These are phyloP conservation scores for Epichloe coenophiala DNA, from an alignment of 2,329 filamentous ascomycete genomes.

Conservation along the genomic window DNA sequence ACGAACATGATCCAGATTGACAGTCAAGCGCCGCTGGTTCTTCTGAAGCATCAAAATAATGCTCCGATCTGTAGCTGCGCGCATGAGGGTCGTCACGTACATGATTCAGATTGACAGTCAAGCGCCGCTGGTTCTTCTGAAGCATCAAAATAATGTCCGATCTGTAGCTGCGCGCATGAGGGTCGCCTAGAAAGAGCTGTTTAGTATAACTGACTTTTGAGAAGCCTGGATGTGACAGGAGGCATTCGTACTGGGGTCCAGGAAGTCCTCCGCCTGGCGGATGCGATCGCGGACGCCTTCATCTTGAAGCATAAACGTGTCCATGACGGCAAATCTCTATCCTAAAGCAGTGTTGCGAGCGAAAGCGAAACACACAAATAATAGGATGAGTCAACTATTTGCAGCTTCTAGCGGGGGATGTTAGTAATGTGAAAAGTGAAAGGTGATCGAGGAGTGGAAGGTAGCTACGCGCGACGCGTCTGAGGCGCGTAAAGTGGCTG, in stretches of 20 bases:
- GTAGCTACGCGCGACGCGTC: constrained; percentile 1
- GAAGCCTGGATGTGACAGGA: not conserved
- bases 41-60: no score
- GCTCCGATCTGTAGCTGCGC: no score
- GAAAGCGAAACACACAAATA: not conserved
- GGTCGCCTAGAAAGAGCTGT: constrained; percentile 26
- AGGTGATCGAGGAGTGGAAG: not conserved
- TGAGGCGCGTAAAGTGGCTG: constrained; percentile 4
- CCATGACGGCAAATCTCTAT: constrained; percentile 37
- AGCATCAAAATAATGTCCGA: constrained; percentile 75
- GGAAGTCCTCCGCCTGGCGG: constrained; percentile 78
- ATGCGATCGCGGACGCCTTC: constrained; percentile 74
- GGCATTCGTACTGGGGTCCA: constrained; percentile 68
- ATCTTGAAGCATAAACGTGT: constrained; percentile 64
- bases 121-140: constrained; percentile 49
- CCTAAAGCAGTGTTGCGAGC: not conserved
- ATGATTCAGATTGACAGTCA: constrained; percentile 76
- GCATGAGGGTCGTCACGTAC: no score
- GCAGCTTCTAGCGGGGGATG: not conserved
- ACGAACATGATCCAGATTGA: no score
- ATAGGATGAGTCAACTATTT: no score
- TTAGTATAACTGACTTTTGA: not conserved
- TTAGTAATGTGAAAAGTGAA: not conserved
- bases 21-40: no score
- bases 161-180: constrained; percentile 59